A percentile compares a stretch with the other conserved stretches of the same genome.
phyloP scores from a whole-genome alignment of 1,139 yeast genomes.

The Nematodospora anomalae region DNA sequence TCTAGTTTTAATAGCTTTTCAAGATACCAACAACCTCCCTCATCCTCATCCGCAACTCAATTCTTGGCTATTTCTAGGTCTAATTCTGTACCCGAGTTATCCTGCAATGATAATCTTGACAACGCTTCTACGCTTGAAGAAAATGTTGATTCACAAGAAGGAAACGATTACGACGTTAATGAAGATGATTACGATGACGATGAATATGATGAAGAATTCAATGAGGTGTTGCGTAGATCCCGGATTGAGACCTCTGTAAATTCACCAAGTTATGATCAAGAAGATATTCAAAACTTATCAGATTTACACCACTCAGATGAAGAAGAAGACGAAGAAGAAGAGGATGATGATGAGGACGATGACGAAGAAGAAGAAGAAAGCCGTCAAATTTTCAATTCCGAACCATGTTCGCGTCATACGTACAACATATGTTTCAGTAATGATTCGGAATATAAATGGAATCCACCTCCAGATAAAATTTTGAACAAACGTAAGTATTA shows the following conservation, averaged over 20 bases:
- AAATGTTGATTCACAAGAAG: conserved; percentile 6
- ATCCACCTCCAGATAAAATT: conserved; percentile 38
- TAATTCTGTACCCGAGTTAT: conserved; percentile 19
- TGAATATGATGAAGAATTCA: conserved; percentile 24
- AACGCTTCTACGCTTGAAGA: neutral
- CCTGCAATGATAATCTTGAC: neutral
- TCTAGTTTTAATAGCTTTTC: neutral
- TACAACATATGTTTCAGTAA: conserved; percentile 4
- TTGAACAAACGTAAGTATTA: conserved; percentile 46
- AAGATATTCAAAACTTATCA: conserved; percentile 32
- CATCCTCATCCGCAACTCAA: neutral
- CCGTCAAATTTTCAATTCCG: conserved; percentile 1
- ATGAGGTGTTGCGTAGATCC: conserved; percentile 9
- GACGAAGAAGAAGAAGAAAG: conserved; percentile 20
- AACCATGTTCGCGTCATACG: conserved; percentile 1
- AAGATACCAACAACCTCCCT: neutral
- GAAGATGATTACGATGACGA: conserved; percentile 15
- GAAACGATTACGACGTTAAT: conserved; percentile 10
- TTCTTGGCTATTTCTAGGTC: conserved; percentile 14
- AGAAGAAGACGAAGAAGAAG: conserved; percentile 33
- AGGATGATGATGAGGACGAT: conserved; percentile 15
- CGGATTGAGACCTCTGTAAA: conserved; percentile 2
- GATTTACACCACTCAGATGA: conserved; percentile 33
- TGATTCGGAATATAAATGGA: conserved; percentile 42
- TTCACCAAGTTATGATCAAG: conserved; percentile 20